Percentiles rank a stretch among this genome's conserved stretches.
Evolutionary conservation across 495 filamentous ascomycete species (phyloP).

Genomic region (Darksidea phi): DNA sequence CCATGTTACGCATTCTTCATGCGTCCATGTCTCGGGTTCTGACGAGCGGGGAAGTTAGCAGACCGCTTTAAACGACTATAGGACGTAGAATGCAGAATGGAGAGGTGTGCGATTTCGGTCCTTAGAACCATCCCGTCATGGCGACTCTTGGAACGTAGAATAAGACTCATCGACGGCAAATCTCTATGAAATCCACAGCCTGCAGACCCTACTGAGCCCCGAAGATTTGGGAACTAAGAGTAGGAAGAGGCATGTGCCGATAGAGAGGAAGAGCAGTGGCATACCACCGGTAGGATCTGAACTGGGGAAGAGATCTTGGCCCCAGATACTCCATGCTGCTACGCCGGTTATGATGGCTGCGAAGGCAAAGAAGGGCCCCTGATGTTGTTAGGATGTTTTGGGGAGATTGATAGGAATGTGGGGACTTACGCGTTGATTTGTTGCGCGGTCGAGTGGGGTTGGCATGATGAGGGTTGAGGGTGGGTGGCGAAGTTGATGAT

Average conservation of each 20-base stretch:
- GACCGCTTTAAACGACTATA: neutral
- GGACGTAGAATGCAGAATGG: too few relatives aligned
- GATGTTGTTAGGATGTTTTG: constrained; percentile 2
- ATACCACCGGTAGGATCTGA: constrained; percentile 73
- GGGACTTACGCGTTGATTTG: constrained; percentile 22
- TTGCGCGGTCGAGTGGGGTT: constrained; percentile 40
- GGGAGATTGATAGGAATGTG: neutral
- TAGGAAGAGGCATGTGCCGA: neutral
- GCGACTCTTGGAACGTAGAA: too few relatives aligned
- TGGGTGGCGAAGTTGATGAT: constrained; percentile 1
- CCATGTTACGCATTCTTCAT: constrained; percentile 60
- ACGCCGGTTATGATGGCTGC: constrained; percentile 80
- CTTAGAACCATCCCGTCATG: too few relatives aligned
- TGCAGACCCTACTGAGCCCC: too few relatives aligned
- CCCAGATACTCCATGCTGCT: constrained; percentile 81
- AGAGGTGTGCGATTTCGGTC: too few relatives aligned
- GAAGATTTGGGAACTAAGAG: neutral
- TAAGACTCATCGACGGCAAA: too few relatives aligned
- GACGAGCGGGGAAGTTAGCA: neutral
- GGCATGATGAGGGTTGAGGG: constrained; percentile 36
- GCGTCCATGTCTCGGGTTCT: constrained; percentile 53
- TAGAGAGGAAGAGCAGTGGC: constrained; percentile 15
- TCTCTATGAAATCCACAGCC: too few relatives aligned
- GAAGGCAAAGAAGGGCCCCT: constrained; percentile 54
- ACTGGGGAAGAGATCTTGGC: constrained; percentile 71